Base-by-base conservation (phyloP, 768 basidiomycete species). In the Phallus indusiatus region DNA sequence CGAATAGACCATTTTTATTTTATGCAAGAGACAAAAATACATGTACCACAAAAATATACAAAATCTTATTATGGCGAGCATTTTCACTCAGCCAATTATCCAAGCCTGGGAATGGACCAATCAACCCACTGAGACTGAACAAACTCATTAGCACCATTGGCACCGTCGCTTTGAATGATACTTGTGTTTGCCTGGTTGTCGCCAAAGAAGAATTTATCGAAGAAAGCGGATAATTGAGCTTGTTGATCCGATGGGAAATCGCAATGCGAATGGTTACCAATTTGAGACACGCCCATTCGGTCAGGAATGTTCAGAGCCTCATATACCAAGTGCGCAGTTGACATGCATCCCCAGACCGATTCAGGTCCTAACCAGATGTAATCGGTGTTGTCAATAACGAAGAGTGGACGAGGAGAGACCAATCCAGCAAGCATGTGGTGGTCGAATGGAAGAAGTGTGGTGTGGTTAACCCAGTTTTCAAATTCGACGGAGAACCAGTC, bases 401-500 rank as follows among this genome's bases (percentile, higher is more conserved):
- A 70, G 47, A 84, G 63, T 1, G 71, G 75, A 49, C 82, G 79
- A 17, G 82, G 82, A 12, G 81, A 81, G 58, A 84, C 73, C 56
- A 84, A 66, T 0, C 72, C 81, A 7, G 78, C 73, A 62, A 83
- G 79, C 65, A 77, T 57, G 67, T 84, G 81, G 69, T 84, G 82
- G 69, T 84, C 82, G 68, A 76, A 76, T 11, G 81, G 80, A n/a
- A 84, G 76, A 55, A 63, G 66, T 64, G 68, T 67, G 33, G 82
- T 70, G 47, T 71, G 67, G 67, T 73, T 75, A 7, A 76, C 76
- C 68, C 73, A 82, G 56, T 71, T 69, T 56, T 76, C 69, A 69
- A 82, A 82, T 54, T 65, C 67, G 17, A 74, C 70, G 28, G 78
- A 78, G 75, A 82, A 81, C 81, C 82, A 84, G 34, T 81, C 81